These are phyloP conservation scores for Ulota crispa DNA, from an alignment of 225 moss, liverwort and hornwort genomes.

Conservation along the genomic window DNA sequence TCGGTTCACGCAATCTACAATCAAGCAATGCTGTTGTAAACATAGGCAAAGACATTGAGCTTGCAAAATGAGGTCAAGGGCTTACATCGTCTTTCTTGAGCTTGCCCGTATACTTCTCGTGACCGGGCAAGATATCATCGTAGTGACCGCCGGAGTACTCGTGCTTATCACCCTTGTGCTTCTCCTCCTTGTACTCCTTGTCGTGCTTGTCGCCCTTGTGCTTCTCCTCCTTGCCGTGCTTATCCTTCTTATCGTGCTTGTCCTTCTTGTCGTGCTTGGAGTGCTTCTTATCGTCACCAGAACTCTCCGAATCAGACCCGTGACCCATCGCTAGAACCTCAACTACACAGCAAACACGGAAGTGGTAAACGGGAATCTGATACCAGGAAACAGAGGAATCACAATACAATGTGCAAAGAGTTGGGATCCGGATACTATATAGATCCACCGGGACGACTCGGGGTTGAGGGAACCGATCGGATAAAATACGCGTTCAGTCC, in stretches of 20 bases:
- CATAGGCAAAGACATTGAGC: not conserved
- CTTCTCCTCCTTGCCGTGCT: slow-evolving; percentile 8
- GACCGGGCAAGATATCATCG: slow-evolving; percentile 9
- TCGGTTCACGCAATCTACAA: not conserved
- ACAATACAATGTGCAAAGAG: not conserved
- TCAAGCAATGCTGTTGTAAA: too few species aligned
- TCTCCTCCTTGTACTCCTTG: not conserved
- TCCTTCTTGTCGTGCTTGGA: slow-evolving; percentile 13
- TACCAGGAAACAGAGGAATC: not conserved
- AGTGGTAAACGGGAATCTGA: not conserved
- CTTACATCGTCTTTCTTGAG: slow-evolving; percentile 31
- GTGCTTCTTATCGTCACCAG: slow-evolving; percentile 24
- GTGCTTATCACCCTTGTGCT: not conserved
- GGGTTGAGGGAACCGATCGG: not conserved
- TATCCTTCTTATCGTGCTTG: not conserved
- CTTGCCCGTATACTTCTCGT: slow-evolving; percentile 23
- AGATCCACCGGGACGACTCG: not conserved
- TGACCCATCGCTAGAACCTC: slow-evolving; percentile 17
- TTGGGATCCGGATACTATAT: not conserved
- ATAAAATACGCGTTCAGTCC: not conserved
- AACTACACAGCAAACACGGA: not conserved
- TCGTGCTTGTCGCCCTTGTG: slow-evolving; percentile 10
- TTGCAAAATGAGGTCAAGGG: not conserved
- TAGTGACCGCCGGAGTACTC: not conserved
- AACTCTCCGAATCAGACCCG: slow-evolving; percentile 11